Evolutionary conservation across 495 filamentous ascomycete species (phyloP).

Genomic region (Alectoria sarmentosa): DNA sequence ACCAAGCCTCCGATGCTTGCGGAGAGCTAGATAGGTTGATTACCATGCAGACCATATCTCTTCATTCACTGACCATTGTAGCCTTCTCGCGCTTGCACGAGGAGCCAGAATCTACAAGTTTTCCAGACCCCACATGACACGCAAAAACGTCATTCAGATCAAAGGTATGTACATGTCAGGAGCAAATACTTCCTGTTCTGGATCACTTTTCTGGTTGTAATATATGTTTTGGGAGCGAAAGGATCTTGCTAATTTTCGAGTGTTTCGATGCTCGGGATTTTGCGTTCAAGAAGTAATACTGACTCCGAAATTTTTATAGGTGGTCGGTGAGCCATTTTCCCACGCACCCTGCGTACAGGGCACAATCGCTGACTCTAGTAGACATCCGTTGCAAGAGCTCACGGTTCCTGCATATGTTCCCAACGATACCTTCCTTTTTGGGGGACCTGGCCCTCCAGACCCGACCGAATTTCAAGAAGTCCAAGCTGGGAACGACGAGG

Average conservation of each 20-base stretch:
- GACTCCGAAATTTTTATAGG: conserved; percentile 12
- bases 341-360: neutral
- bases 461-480: neutral
- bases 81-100: conserved; percentile 72
- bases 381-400: conserved; percentile 83
- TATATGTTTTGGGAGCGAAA: neutral
- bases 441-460: conserved; percentile 43
- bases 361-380: conserved; percentile 28
- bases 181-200: neutral
- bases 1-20: conserved; percentile 62
- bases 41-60: neutral
- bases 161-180: conserved; percentile 30
- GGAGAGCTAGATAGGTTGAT: conserved; percentile 73
- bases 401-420: conserved; percentile 80
- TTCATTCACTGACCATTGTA: conserved; percentile 31
- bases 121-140: conserved; percentile 60
- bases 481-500: conserved; percentile 7
- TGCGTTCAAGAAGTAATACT: neutral
- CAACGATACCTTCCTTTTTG: conserved; percentile 66
- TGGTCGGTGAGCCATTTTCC: conserved; percentile 52
- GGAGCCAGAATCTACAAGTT: conserved; percentile 72
- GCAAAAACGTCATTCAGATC: conserved; percentile 68
- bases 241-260: neutral
- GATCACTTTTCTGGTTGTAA: neutral
- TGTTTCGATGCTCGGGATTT: neutral